phyloP scores from a whole-genome alignment of 2,329 filamentous ascomycete genomes.

The Chrysoporthe austroafricana region DNA sequence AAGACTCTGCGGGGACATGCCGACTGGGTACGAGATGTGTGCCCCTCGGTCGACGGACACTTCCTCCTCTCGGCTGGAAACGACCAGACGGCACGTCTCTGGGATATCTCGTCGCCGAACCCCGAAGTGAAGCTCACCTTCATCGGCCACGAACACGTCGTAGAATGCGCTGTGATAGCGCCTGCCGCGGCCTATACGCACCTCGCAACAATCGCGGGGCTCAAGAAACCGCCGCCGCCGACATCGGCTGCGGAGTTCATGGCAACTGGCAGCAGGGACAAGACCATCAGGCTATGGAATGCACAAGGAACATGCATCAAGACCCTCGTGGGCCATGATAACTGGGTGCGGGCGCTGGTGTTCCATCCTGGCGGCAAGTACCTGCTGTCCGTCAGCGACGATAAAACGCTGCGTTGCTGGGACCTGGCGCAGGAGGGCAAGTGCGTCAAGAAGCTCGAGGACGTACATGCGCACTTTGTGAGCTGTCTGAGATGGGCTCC shows the following conservation, averaged over 20 bases:
- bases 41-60: conserved; percentile 79
- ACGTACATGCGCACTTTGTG: conserved; percentile 83
- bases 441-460: conserved; percentile 79
- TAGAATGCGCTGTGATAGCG: conserved; percentile 86
- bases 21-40: conserved; percentile 91
- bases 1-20: conserved; percentile 85
- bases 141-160: conserved; percentile 82
- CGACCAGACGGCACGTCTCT: conserved; percentile 80
- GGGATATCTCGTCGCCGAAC: conserved; percentile 74
- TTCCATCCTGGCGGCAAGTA: conserved; percentile 95
- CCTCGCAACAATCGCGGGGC: conserved; percentile 74
- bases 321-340: conserved; percentile 85
- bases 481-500: conserved; percentile 89
- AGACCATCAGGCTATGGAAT: conserved; percentile 90
- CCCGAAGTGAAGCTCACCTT: conserved; percentile 78
- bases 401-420: conserved; percentile 93
- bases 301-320: conserved; percentile 82
- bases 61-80: conserved; percentile 83
- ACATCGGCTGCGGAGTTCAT: conserved; percentile 83
- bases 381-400: conserved; percentile 81
- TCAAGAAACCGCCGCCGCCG: conserved; percentile 78
- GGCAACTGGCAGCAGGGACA: conserved; percentile 87
- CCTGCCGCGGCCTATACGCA: conserved; percentile 79
- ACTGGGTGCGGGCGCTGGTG: conserved; percentile 85
- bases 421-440: conserved; percentile 89